Conservation (phyloP, 176 grass and related monocot species). For the Elaeis guineensis region DNA sequence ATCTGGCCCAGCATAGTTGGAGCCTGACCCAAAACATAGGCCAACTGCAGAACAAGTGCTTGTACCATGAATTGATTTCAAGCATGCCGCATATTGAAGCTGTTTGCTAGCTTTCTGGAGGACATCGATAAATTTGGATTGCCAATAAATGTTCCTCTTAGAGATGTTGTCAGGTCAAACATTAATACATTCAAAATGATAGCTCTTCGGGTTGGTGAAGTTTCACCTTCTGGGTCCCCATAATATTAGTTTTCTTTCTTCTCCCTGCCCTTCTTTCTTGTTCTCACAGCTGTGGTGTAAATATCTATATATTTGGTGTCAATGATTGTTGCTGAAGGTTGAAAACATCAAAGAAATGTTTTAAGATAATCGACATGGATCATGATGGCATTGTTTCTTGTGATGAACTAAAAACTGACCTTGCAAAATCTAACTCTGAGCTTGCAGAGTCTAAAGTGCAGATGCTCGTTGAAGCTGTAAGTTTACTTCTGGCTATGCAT, state of each 20-base stretch:
- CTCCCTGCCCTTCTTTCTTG: not conserved
- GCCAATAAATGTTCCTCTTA: conserved; percentile 67
- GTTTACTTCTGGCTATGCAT: conserved; percentile 15
- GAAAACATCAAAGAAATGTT: conserved; percentile 99
- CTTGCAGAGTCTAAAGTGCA: conserved; percentile 82
- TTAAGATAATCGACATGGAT: conserved; percentile 86
- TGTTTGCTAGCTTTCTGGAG: too few species aligned
- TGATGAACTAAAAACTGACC: conserved; percentile 80
- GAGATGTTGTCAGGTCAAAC: conserved; percentile 94
- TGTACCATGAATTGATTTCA: conserved; percentile 25
- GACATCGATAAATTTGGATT: too few species aligned
- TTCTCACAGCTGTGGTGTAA: conserved; percentile 4
- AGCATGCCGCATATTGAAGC: not conserved
- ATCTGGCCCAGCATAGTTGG: conserved; percentile 72
- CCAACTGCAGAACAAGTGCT: conserved; percentile 91
- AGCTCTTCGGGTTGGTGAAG: conserved; percentile 57
- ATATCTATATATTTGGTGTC: conserved; percentile 11
- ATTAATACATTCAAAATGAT: conserved; percentile 99
- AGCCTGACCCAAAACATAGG: conserved; percentile 77
- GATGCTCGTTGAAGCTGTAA: conserved; percentile 96
- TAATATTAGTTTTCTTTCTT: too few species aligned
- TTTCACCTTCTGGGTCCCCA: not conserved
- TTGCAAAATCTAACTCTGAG: conserved; percentile 82
- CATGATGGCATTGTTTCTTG: conserved; percentile 92
- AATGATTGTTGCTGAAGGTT: conserved; percentile 23